Percentiles rank a stretch among this genome's conserved stretches.
Conservation (phyloP, 2,329 filamentous ascomycete genomes). For the Aureobasidium sp. region DNA sequence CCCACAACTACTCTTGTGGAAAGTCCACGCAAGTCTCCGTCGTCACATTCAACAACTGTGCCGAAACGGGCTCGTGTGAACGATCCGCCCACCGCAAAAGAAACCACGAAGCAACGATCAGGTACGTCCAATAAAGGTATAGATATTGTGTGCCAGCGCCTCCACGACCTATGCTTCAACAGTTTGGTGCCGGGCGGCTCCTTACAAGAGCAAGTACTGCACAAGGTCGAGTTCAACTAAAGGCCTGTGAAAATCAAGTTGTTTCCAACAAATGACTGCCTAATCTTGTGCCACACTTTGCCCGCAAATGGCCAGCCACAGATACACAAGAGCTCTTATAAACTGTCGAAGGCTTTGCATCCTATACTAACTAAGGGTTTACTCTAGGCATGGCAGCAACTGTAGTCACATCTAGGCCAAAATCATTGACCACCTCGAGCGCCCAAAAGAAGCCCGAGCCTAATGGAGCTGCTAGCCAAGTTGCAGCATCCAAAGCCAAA, state of each 20-base stretch:
- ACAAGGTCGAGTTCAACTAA: background rate
- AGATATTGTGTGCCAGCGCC: background rate
- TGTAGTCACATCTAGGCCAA: background rate
- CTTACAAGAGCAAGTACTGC: background rate
- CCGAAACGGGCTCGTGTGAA: background rate
- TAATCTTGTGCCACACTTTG: background rate
- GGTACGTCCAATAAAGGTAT: slow-evolving; percentile 3
- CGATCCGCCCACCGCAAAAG: background rate
- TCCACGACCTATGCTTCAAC: background rate
- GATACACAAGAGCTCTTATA: background rate
- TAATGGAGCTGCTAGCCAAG: background rate
- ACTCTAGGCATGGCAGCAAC: background rate
- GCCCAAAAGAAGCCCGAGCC: background rate
- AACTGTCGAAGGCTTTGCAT: background rate
- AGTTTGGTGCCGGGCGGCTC: background rate
- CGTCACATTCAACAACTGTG: background rate
- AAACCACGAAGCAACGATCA: background rate
- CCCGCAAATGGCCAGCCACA: background rate
- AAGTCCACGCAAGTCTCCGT: background rate
- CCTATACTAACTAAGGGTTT: background rate
- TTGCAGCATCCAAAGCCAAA: background rate
- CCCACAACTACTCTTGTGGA: background rate
- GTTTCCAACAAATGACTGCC: background rate
- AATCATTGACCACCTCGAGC: background rate
- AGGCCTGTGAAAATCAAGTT: background rate